Evolutionary conservation across 306 rosid genomes (phyloP), one percentile per base, ranked within the genome.

Genomic region (Prunus persica): DNA sequence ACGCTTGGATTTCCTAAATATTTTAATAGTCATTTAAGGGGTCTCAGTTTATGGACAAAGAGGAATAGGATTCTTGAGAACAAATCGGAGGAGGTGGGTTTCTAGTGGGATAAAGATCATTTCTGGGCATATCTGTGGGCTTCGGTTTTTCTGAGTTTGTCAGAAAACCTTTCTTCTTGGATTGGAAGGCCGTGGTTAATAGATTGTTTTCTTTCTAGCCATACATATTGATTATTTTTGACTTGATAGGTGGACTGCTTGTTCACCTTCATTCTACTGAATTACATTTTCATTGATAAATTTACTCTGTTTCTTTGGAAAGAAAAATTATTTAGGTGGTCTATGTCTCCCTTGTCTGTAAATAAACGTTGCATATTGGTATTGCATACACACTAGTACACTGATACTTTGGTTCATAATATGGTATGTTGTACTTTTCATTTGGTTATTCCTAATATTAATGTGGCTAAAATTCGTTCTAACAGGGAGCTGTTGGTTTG

Each of bases 401-500:
- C 22, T 25, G 47, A 34, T 75, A 76, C 73, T 80, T 76, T 56
- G 41, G 52, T 41, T 73, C 46, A 55, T 56, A 27, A 10, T 74
- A 71, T 57, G 49, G 55, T 71, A 60, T 67, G 67, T 32, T 67
- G 51, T 68, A 30, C 41, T 65, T 30, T 25, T 65, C 55, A 63
- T 47, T 71, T 63, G 68, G 24, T 64, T 68, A 57, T 79, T 65
- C 71, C 75, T 52, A 78, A 34, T 69, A 78, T 74, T 87, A 82
- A 86, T 86, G 54, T 32, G 45, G 75, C 69, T 78, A 78, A 83
- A 71, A 55, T 34, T 76, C 84, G 55, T 88, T 88, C 84, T 71
- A 73, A 80, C 97, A 95, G 98, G 98, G 98, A 84, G 98, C 98
- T 79, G 98, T 95, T 85, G 98, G 93, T 80, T 84, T 95, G 87